These are phyloP conservation scores for Ascochyta pisi DNA, from an alignment of 2,329 filamentous ascomycete genomes.

Conservation along the genomic window DNA sequence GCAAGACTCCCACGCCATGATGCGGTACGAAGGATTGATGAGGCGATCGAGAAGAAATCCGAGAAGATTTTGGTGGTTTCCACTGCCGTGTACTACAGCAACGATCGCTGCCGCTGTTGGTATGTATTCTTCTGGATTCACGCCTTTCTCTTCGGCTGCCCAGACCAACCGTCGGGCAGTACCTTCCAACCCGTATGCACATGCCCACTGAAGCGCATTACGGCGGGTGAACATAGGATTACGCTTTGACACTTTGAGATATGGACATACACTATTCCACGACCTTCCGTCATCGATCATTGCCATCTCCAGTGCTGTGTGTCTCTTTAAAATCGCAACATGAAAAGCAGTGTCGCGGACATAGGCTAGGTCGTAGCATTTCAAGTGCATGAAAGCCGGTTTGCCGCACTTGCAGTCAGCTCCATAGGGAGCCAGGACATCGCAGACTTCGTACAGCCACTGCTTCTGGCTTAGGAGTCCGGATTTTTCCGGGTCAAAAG, in stretches of 20 bases:
- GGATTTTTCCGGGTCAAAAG: neutral
- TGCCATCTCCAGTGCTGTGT: neutral
- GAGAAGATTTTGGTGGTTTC: neutral
- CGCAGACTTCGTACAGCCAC: neutral
- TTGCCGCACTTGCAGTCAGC: conserved; percentile 4
- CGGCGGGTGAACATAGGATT: neutral
- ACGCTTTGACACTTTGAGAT: neutral
- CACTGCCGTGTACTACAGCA: neutral
- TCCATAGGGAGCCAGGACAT: neutral
- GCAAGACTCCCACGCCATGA: too few species aligned
- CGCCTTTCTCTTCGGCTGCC: neutral
- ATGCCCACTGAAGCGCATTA: conserved; percentile 7
- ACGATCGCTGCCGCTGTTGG: neutral
- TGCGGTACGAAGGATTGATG: neutral
- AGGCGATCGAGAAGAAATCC: neutral
- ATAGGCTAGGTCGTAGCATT: neutral
- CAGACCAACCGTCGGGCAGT: neutral
- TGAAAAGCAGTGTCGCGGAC: neutral
- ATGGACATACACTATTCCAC: neutral
- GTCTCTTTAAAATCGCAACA: neutral
- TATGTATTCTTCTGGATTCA: neutral
- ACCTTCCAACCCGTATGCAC: neutral
- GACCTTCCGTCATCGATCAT: conserved; percentile 2
- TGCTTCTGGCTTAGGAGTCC: neutral
- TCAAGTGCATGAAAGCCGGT: conserved; percentile 2